These are phyloP conservation scores for Solanum bulbocastanum DNA, from an alignment of 257 asterid species.

Conservation along the genomic window DNA sequence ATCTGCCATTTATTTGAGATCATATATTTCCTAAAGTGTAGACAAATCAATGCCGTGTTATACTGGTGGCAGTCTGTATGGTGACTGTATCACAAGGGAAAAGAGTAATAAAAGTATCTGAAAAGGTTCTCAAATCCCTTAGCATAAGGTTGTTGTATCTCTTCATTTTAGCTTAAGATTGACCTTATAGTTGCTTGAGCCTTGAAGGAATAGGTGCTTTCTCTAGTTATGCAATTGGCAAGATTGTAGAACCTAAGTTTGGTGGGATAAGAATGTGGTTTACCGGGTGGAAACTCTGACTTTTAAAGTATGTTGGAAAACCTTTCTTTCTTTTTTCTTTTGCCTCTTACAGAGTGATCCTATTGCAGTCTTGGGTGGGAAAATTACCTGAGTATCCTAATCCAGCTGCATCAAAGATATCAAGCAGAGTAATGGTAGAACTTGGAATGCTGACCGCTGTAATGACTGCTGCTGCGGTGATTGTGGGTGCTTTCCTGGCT, in stretches of 20 bases:
- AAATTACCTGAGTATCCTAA: constrained; percentile 76
- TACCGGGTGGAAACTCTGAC: neutral
- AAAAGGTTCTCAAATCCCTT: neutral
- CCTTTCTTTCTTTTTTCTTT: constrained; percentile 5
- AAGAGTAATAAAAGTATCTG: neutral
- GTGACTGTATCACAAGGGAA: neutral
- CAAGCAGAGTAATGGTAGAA: constrained; percentile 89
- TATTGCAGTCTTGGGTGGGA: constrained; percentile 71
- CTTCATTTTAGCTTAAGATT: neutral
- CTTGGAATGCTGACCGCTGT: constrained; percentile 74
- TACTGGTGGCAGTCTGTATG: neutral
- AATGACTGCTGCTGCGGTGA: constrained; percentile 73
- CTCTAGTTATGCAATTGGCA: neutral
- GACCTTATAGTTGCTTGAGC: neutral
- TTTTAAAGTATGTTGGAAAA: constrained; percentile 5
- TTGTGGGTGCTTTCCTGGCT: constrained; percentile 84
- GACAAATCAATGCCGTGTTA: neutral
- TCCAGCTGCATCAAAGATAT: constrained; percentile 81
- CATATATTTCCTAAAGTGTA: neutral
- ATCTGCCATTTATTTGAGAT: neutral
- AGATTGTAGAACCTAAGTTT: neutral
- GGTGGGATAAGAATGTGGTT: neutral
- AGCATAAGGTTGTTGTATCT: neutral
- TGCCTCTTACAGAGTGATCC: constrained; percentile 8
- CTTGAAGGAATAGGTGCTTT: neutral